These are phyloP conservation scores for Antrodiella citrinella DNA, from an alignment of 768 basidiomycete genomes.

Conservation along the genomic window DNA sequence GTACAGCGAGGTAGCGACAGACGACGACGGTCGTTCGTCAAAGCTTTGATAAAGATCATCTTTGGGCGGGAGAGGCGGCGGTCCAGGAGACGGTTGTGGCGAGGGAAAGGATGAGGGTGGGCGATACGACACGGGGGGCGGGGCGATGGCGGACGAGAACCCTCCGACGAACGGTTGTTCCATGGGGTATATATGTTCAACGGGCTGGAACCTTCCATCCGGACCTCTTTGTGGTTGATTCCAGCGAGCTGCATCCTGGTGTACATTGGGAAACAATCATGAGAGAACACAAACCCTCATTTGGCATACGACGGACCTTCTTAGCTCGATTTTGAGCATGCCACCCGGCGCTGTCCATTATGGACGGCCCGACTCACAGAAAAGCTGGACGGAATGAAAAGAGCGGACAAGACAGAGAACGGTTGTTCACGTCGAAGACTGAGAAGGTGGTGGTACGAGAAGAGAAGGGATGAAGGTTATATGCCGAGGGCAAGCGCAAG, in stretches of 20 bases:
- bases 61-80: conserved; percentile 44
- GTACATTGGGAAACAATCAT: no score
- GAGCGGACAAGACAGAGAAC: not conserved
- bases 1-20: not conserved
- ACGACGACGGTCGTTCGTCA: conserved; percentile 6
- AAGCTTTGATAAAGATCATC: conserved; percentile 20
- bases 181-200: conserved; percentile 52
- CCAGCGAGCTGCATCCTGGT: conserved; percentile 19
- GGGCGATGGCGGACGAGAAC: conserved; percentile 28
- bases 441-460: not conserved
- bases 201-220: conserved; percentile 44
- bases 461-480: not conserved
- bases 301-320: conserved; percentile 38
- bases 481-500: not conserved
- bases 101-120: not conserved
- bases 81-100: not conserved
- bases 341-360: conserved; percentile 78
- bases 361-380: not conserved
- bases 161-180: conserved; percentile 57
- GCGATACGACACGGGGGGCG: not conserved
- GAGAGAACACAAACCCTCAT: no score
- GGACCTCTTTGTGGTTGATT: conserved; percentile 30
- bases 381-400: not conserved
- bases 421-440: not conserved
- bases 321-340: conserved; percentile 56